Conservation (phyloP, 1,139 yeast species). For the Pichia inconspicua region DNA sequence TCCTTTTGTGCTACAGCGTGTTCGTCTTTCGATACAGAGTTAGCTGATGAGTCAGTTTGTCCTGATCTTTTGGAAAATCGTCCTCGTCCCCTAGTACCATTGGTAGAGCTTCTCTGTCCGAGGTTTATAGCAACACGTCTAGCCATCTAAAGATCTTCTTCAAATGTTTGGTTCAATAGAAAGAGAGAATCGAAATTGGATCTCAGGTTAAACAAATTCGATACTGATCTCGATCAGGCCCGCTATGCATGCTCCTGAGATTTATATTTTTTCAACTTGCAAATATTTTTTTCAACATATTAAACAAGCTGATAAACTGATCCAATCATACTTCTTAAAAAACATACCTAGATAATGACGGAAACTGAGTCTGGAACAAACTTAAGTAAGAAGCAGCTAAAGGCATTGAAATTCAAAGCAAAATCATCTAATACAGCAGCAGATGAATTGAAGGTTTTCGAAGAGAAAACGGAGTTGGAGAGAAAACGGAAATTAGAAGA, state of each 20-base stretch:
- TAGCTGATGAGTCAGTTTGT: background rate
- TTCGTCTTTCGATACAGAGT: no score
- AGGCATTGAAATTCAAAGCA: constrained; percentile 64
- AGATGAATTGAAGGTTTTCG: constrained; percentile 26
- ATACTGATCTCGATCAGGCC: no score
- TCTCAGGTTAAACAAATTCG: no score
- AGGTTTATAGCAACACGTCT: constrained; percentile 15
- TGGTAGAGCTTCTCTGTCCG: background rate
- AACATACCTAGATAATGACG: background rate
- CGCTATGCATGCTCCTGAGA: no score
- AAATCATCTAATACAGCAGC: constrained; percentile 38
- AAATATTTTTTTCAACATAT: no score
- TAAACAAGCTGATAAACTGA: no score
- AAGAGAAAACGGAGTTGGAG: constrained; percentile 24
- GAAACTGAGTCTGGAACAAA: constrained; percentile 27
- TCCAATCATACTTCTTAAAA: no score
- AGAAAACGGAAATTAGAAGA: constrained; percentile 24
- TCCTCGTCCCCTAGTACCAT: background rate
- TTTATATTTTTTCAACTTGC: no score
- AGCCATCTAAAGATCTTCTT: constrained; percentile 9
- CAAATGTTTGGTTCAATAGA: no score
- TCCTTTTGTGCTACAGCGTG: no score
- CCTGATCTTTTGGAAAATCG: background rate
- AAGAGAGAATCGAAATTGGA: no score
- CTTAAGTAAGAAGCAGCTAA: constrained; percentile 70